A percentile compares a stretch with the other conserved stretches of the same genome.
phyloP scores from a whole-genome alignment of 495 filamentous ascomycete species.

The Aspergillus wentii region DNA sequence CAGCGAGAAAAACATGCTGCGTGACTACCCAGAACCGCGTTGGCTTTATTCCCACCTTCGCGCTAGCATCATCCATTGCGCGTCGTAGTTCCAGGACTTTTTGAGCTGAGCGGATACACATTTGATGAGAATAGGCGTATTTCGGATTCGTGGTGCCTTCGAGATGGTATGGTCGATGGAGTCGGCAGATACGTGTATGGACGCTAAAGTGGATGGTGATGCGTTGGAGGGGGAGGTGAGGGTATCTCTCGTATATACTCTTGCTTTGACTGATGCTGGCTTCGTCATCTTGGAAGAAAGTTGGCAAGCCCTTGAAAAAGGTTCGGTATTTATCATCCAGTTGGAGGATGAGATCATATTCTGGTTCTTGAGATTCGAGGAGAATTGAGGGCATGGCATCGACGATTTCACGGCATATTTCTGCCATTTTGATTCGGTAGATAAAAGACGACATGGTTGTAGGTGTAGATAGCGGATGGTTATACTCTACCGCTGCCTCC shows the following conservation, averaged over 20 bases:
- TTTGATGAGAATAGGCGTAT: constrained; percentile 22
- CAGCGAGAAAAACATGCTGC: constrained; percentile 25
- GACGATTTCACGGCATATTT: constrained; percentile 24
- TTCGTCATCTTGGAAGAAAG: constrained; percentile 16
- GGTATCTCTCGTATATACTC: constrained; percentile 17
- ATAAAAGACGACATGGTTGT: constrained; percentile 21
- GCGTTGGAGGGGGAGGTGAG: constrained; percentile 20
- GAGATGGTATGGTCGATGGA: constrained; percentile 26
- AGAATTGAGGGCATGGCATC: constrained; percentile 19
- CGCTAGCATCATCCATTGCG: constrained; percentile 17
- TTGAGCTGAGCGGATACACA: constrained; percentile 22
- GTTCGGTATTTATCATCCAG: constrained; percentile 17
- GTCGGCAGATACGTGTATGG: constrained; percentile 21
- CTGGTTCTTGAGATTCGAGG: constrained; percentile 13
- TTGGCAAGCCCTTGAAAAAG: constrained; percentile 13
- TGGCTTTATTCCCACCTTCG: constrained; percentile 9
- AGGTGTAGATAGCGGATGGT: constrained; percentile 11
- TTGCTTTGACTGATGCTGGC: constrained; percentile 16
- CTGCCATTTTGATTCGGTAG: constrained; percentile 15
- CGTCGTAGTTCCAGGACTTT: constrained; percentile 21
- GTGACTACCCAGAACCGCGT: constrained; percentile 18
- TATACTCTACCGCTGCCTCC: constrained; percentile 2
- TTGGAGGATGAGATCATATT: constrained; percentile 19
- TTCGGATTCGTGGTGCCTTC: constrained; percentile 18
- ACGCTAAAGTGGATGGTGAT: constrained; percentile 17